These are phyloP conservation scores for Ogataea pini DNA, from an alignment of 805 yeast genomes.

Conservation along the genomic window DNA sequence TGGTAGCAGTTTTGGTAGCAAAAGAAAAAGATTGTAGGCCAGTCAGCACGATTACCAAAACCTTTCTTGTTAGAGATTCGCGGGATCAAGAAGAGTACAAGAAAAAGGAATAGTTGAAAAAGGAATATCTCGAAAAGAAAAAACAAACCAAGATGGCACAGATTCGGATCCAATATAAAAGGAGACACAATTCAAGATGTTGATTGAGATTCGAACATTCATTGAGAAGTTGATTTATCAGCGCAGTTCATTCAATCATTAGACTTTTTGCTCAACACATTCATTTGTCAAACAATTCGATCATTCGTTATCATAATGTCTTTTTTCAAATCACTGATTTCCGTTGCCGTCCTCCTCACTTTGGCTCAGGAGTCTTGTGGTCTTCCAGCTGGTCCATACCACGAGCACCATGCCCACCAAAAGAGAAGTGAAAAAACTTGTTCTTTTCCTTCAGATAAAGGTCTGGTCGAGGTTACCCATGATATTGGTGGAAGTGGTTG, in stretches of 20 bases:
- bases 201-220: not conserved
- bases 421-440: constrained; percentile 44
- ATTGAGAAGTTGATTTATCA: not conserved
- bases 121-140: not conserved
- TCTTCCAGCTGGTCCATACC: constrained; percentile 20
- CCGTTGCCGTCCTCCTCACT: constrained; percentile 12
- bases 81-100: not conserved
- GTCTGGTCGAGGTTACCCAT: constrained; percentile 69
- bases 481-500: constrained; percentile 70
- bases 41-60: not conserved
- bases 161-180: constrained; percentile 4
- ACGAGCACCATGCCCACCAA: constrained; percentile 25
- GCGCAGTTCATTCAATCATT: constrained; percentile 8
- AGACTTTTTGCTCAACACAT: constrained; percentile 1
- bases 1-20: not conserved
- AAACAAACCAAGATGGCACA: not conserved
- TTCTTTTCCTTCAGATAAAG: constrained; percentile 64
- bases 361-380: constrained; percentile 13
- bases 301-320: constrained; percentile 15
- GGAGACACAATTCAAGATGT: not conserved
- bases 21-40: not conserved
- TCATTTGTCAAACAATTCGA: constrained; percentile 7
- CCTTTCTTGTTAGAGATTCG: not conserved
- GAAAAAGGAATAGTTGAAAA: constrained; percentile 1
- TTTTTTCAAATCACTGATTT: constrained; percentile 10